These are phyloP conservation scores for Hypomyces rosellus DNA, from an alignment of 2,329 filamentous ascomycete genomes.

Conservation along the genomic window DNA sequence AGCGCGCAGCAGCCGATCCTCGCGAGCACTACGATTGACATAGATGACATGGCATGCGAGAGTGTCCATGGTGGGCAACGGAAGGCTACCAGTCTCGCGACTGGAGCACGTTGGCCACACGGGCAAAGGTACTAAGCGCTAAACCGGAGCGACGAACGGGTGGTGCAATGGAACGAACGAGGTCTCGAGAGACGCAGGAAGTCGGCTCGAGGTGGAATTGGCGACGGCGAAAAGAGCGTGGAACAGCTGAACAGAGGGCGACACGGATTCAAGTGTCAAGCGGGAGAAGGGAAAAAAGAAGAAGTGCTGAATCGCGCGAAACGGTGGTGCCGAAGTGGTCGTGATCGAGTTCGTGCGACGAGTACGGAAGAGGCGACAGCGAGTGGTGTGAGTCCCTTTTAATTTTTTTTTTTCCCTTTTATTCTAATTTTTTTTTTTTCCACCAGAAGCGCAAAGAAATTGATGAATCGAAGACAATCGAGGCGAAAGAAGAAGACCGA, in stretches of 20 bases:
- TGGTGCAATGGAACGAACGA: slow-evolving; percentile 4
- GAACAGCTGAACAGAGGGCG: slow-evolving; percentile 1
- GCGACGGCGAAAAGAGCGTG: neutral
- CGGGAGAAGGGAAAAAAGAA: neutral
- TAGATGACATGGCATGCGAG: slow-evolving; percentile 54
- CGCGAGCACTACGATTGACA: slow-evolving; percentile 47
- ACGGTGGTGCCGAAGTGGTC: slow-evolving; percentile 1
- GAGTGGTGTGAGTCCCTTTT: slow-evolving; percentile 1
- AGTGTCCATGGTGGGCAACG: slow-evolving; percentile 50
- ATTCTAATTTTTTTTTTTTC: neutral
- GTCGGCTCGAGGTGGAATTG: neutral
- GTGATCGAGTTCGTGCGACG: neutral
- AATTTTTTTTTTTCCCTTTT: neutral
- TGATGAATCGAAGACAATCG: neutral
- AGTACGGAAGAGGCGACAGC: neutral
- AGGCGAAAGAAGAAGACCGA: neutral
- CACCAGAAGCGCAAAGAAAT: neutral
- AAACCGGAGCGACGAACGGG: slow-evolving; percentile 5
- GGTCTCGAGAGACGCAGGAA: slow-evolving; percentile 10
- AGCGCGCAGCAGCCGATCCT: slow-evolving; percentile 38
- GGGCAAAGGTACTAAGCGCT: slow-evolving; percentile 17
- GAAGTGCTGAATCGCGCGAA: slow-evolving; percentile 4
- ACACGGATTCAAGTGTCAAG: neutral
- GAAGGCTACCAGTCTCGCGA: slow-evolving; percentile 55
- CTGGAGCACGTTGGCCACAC: slow-evolving; percentile 51